Evolutionary conservation across 805 yeast genomes (phyloP), one percentile per base, ranked within the genome.

Genomic region (Metschnikowia cerradonensis): DNA sequence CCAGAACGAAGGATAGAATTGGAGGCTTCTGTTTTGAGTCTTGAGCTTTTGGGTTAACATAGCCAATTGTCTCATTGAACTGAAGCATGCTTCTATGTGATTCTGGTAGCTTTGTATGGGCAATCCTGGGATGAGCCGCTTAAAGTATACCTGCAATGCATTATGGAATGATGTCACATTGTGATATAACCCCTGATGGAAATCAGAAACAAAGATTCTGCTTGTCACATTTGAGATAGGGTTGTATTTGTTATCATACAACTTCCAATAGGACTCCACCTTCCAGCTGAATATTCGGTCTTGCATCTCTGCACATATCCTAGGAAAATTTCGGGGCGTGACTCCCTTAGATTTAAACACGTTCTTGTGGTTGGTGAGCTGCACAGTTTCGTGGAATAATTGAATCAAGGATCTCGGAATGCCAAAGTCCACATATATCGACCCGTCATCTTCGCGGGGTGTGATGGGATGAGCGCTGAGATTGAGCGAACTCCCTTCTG

Each of bases 271-370:
- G 23, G 54, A 52, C 19, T 70, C 73, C 15, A 72, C 59, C 41
- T 64, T 67, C 84, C 84, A 81, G 45, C 64, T 68, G 41, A 73
- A 51, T 19, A 81, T 60, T 35, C 71, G 74, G 49, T 80, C 83
- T 53, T 80, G 83, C 2, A 76, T 58, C 47, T 80, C 83, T 47
- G 83, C 79, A 56, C 84, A 80, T 2, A 79, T 67, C 48, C 72
- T 70, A 3, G 84, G 83, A 59, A 79, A 81, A 56, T 80, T 80
- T 39, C 84, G 64, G 0, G 84, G 84, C 41, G 68, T 71, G 33
- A 73, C 68, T 23, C 72, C 70, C 30, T 62, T 56, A 7, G 54
- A 56, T 46, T 56, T 52, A 58, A 80, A 80, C 52, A 76, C 73
- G 51, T 77, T 73, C 56, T 78, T 75, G 57, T 80, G 83, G 58